Percentiles rank a stretch among this genome's conserved stretches.
Evolutionary conservation across 169 alveolate species (phyloP).

Genomic region (Eimeria maxima): DNA sequence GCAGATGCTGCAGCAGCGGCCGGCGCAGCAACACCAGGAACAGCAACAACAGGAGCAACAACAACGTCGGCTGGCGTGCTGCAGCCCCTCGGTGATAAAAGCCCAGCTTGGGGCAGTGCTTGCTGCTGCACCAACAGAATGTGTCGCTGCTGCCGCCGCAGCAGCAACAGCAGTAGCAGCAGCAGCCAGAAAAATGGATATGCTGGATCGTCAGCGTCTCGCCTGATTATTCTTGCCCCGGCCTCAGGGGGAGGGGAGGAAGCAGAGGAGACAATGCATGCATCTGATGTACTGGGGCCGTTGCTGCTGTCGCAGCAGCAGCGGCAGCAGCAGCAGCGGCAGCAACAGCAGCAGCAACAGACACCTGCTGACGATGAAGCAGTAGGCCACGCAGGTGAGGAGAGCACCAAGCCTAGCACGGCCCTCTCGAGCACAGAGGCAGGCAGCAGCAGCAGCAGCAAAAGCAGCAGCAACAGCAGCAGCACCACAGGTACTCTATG

Average conservation of each 20-base stretch:
- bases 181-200: no score
- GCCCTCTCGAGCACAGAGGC: no score
- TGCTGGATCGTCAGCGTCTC: no score
- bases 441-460: slow-evolving; percentile 35
- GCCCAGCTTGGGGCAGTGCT: no score
- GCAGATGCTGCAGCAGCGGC: background rate
- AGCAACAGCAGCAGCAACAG: slow-evolving; percentile 1
- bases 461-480: slow-evolving; percentile 42
- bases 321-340: background rate
- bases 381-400: no score
- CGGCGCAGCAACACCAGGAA: background rate
- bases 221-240: no score
- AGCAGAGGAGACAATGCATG: background rate
- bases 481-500: background rate
- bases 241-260: background rate
- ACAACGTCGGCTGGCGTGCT: no score
- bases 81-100: no score
- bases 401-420: background rate
- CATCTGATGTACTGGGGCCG: background rate
- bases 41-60: background rate
- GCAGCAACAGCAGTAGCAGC: no score
- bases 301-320: background rate
- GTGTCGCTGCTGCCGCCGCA: no score
- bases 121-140: no score
- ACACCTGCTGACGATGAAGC: background rate